phyloP scores from a whole-genome alignment of 2,329 filamentous ascomycete genomes.

The Hypoxylon rubiginosum region DNA sequence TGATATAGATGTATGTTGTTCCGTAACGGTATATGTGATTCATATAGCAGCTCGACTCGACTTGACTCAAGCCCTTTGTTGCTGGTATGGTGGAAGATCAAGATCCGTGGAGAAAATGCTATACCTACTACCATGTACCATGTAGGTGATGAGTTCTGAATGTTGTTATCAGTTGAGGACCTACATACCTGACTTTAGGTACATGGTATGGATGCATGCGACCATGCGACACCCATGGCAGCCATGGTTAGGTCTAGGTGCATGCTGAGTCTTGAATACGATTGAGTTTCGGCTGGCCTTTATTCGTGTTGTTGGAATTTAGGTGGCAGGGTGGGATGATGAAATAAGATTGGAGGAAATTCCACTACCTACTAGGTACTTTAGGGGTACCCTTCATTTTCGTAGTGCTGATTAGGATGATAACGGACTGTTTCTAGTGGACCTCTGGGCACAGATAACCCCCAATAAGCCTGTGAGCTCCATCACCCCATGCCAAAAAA shows the following conservation, averaged over 20 bases:
- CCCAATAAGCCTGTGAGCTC: not conserved
- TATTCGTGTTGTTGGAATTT: constrained; percentile 24
- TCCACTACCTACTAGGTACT: constrained; percentile 21
- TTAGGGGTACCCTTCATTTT: constrained; percentile 7
- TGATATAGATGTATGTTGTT: too few species aligned
- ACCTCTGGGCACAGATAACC: not conserved
- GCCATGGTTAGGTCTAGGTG: too few species aligned
- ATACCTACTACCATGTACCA: too few species aligned
- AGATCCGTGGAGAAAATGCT: too few species aligned
- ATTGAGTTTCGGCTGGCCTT: constrained; percentile 18
- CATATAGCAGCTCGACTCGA: not conserved
- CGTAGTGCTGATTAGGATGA: constrained; percentile 28
- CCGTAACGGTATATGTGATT: constrained; percentile 7
- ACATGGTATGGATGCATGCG: not conserved
- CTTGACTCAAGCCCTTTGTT: too few species aligned
- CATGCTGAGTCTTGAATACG: constrained; percentile 15
- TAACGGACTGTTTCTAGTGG: constrained; percentile 19
- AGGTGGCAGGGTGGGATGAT: not conserved
- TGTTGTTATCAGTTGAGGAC: constrained; percentile 1
- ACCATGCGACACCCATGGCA: not conserved
- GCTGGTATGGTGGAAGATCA: too few species aligned
- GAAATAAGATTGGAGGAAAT: constrained; percentile 24
- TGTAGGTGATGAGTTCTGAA: not conserved
- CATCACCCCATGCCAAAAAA: constrained; percentile 34
- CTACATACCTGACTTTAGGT: too few species aligned